A percentile compares a stretch with the other conserved stretches of the same genome.
Conservation (phyloP, 179 eudicot species). For the Silene noctiflora region DNA sequence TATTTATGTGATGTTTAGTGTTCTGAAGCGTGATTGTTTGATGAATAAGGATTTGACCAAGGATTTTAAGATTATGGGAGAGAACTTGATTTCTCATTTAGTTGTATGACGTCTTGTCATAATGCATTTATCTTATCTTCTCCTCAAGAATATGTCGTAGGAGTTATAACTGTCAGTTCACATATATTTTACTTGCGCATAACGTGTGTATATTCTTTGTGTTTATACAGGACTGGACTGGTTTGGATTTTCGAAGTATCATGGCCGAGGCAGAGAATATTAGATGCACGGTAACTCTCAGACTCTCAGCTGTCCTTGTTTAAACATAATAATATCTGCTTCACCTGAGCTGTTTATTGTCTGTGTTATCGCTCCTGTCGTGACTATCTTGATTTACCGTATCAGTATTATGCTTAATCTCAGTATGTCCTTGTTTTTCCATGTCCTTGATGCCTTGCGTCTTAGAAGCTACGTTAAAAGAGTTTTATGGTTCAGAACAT, state of each 20-base stretch:
- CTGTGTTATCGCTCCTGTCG: neutral
- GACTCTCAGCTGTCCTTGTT: neutral
- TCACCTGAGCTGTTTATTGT: neutral
- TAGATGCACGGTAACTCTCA: constrained; percentile 70
- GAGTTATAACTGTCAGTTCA: neutral
- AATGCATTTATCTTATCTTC: neutral
- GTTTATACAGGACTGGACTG: constrained; percentile 85
- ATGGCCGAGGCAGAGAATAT: constrained; percentile 97
- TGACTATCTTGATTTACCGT: neutral
- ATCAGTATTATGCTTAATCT: neutral
- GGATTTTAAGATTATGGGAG: neutral
- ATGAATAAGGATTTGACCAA: neutral
- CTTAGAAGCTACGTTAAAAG: neutral
- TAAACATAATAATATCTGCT: constrained; percentile 1
- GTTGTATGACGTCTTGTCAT: constrained; percentile 6
- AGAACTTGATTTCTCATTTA: neutral
- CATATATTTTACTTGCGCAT: neutral
- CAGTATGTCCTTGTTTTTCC: neutral
- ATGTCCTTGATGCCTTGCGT: neutral
- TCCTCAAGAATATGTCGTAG: neutral
- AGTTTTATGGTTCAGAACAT: neutral
- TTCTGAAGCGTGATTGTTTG: neutral
- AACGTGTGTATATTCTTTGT: neutral
- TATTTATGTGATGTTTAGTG: neutral
- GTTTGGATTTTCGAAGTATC: constrained; percentile 74